These are phyloP conservation scores for Ustilago vetiveriae DNA, from an alignment of 1,284 basidiomycete species.

Conservation along the genomic window DNA sequence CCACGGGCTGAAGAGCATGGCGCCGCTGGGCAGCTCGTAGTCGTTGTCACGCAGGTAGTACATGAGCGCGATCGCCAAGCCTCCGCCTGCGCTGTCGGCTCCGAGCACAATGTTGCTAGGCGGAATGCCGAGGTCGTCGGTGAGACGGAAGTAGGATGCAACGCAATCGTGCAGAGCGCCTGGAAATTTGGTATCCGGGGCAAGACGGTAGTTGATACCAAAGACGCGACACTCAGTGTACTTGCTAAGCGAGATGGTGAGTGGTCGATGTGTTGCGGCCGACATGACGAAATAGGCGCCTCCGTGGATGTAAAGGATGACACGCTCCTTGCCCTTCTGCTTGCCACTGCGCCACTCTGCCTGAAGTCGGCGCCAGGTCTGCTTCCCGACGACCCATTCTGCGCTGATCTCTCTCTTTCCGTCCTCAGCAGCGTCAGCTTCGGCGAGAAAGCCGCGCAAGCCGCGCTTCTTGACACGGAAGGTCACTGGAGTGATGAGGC, in stretches of 20 bases:
- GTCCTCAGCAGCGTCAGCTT: constrained; percentile 78
- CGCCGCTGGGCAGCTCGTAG: constrained; percentile 61
- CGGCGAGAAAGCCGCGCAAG: constrained; percentile 79
- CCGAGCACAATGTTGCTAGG: constrained; percentile 77
- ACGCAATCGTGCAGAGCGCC: constrained; percentile 92
- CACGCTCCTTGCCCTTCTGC: constrained; percentile 74
- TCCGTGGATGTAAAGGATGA: constrained; percentile 93
- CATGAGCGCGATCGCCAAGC: constrained; percentile 82
- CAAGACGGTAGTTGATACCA: constrained; percentile 94
- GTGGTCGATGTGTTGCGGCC: constrained; percentile 88
- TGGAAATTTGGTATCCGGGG: constrained; percentile 92
- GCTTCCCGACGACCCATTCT: constrained; percentile 95
- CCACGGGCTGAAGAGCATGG: constrained; percentile 65
- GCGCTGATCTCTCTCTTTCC: constrained; percentile 84
- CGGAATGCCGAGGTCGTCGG: constrained; percentile 88
- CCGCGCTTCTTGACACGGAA: constrained; percentile 81
- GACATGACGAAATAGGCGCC: constrained; percentile 96
- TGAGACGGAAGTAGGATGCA: constrained; percentile 83
- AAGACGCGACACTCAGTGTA: constrained; percentile 92
- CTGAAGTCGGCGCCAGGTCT: constrained; percentile 87
- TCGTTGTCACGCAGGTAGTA: constrained; percentile 78
- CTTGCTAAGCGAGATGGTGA: constrained; percentile 91
- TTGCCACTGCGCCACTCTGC: constrained; percentile 74
- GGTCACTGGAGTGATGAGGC: constrained; percentile 92
- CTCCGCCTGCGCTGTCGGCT: constrained; percentile 89